phyloP scores from a whole-genome alignment of 106 monocot genomes.

The Vanilla planifolia region DNA sequence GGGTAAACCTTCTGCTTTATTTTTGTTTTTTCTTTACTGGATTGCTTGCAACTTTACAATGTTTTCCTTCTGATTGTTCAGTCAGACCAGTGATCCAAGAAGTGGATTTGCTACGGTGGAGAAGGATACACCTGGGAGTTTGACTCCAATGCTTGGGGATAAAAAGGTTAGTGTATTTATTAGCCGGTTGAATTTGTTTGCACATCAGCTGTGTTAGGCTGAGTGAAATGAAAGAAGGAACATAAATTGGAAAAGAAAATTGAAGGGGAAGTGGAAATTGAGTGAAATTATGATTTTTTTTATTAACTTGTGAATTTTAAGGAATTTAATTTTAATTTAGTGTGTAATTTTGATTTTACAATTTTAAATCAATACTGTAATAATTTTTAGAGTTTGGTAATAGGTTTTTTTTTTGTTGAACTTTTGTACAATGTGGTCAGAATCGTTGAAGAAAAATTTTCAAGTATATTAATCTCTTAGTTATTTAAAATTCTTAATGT shows the following conservation, averaged over 20 bases:
- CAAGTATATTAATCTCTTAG: too few species aligned
- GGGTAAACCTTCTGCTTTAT: slow-evolving; percentile 43
- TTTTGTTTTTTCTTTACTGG: too few species aligned
- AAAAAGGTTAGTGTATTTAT: slow-evolving; percentile 53
- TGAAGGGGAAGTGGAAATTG: neutral
- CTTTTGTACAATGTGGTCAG: too few species aligned
- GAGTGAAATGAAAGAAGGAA: neutral
- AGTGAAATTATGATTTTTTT: too few species aligned
- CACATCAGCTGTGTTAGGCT: neutral
- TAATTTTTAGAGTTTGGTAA: too few species aligned
- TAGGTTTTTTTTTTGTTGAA: too few species aligned
- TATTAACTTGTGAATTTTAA: neutral
- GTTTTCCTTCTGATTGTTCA: slow-evolving; percentile 20
- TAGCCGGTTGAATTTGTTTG: neutral
- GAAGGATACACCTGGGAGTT: slow-evolving; percentile 77
- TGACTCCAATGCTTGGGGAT: slow-evolving; percentile 98
- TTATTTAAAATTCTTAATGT: neutral
- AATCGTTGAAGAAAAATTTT: too few species aligned
- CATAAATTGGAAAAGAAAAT: neutral
- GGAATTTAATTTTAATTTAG: too few species aligned
- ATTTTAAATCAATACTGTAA: too few species aligned
- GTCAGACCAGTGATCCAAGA: slow-evolving; percentile 86
- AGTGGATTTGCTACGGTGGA: slow-evolving; percentile 93
- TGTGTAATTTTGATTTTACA: too few species aligned
- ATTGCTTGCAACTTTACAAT: neutral